phyloP scores from a whole-genome alignment of 805 yeast genomes.

The Cyberlindnera maritima region DNA sequence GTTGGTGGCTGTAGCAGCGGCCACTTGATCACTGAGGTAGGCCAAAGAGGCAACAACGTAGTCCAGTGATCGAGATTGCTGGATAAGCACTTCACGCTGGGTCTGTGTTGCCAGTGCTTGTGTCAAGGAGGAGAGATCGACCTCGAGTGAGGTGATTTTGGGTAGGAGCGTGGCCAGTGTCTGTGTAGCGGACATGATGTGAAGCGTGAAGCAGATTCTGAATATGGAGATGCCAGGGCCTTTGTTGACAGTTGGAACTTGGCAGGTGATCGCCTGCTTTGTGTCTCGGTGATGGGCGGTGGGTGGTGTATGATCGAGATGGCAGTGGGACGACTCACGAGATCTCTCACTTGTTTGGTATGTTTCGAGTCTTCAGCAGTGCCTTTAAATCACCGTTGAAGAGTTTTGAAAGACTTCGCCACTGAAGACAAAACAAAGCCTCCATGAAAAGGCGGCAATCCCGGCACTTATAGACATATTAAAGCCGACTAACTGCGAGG shows the following conservation, averaged over 20 bases:
- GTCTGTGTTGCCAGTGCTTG: conserved; percentile 23
- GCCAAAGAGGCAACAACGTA: conserved; percentile 21
- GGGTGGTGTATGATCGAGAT: too few species aligned
- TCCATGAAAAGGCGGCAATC: too few species aligned
- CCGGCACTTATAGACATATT: neutral
- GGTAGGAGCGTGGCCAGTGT: conserved; percentile 11
- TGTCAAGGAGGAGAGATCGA: conserved; percentile 14
- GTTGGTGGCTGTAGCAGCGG: conserved; percentile 11
- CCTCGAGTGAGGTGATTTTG: conserved; percentile 16
- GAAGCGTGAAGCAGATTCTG: too few species aligned
- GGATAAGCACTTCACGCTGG: conserved; percentile 2
- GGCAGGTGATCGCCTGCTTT: neutral
- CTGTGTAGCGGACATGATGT: neutral
- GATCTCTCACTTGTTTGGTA: too few species aligned
- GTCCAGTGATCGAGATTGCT: conserved; percentile 19
- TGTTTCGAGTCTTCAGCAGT: too few species aligned
- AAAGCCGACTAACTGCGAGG: neutral
- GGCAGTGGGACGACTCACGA: too few species aligned
- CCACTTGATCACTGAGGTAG: conserved; percentile 13
- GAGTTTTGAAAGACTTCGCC: too few species aligned
- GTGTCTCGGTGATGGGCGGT: too few species aligned
- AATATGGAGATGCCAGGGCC: neutral
- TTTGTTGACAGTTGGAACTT: neutral
- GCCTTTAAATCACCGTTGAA: too few species aligned
- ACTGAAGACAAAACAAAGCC: neutral